Evolutionary conservation across 768 basidiomycete genomes (phyloP).

Genomic region (Calocybe cyanea): DNA sequence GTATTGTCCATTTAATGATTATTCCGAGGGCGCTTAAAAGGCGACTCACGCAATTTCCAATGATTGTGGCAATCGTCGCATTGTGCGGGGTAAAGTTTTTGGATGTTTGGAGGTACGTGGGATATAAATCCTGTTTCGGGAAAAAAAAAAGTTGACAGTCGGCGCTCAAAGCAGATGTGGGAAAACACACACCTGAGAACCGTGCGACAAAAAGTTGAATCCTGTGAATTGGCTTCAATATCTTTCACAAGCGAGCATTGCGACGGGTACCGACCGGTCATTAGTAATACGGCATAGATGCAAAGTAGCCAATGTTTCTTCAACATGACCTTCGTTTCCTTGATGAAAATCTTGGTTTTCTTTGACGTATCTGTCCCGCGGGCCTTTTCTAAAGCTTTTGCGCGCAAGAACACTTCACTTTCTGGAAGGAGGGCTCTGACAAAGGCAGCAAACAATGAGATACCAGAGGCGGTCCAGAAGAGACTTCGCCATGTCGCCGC

Average conservation of each 20-base stretch:
- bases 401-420: slow-evolving; percentile 65
- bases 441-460: slow-evolving; percentile 65
- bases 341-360: slow-evolving; percentile 71
- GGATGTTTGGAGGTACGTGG: slow-evolving; percentile 52
- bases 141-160: slow-evolving; percentile 21
- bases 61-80: slow-evolving; percentile 64
- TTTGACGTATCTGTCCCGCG: slow-evolving; percentile 53
- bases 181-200: slow-evolving; percentile 35
- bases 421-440: slow-evolving; percentile 73
- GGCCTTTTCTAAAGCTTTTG: slow-evolving; percentile 50
- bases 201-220: slow-evolving; percentile 57
- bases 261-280: slow-evolving; percentile 13
- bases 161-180: slow-evolving; percentile 13
- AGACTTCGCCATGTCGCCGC: slow-evolving; percentile 62
- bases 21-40: background rate
- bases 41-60: slow-evolving; percentile 47
- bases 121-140: slow-evolving; percentile 47
- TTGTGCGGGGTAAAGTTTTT: slow-evolving; percentile 48
- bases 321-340: slow-evolving; percentile 72
- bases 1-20: background rate
- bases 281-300: slow-evolving; percentile 63
- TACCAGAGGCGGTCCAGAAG: slow-evolving; percentile 77
- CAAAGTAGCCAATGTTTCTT: slow-evolving; percentile 79
- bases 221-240: slow-evolving; percentile 20
- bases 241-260: background rate